These are phyloP conservation scores for Neoboletus brunneissimus DNA, from an alignment of 768 basidiomycete species.

Conservation along the genomic window DNA sequence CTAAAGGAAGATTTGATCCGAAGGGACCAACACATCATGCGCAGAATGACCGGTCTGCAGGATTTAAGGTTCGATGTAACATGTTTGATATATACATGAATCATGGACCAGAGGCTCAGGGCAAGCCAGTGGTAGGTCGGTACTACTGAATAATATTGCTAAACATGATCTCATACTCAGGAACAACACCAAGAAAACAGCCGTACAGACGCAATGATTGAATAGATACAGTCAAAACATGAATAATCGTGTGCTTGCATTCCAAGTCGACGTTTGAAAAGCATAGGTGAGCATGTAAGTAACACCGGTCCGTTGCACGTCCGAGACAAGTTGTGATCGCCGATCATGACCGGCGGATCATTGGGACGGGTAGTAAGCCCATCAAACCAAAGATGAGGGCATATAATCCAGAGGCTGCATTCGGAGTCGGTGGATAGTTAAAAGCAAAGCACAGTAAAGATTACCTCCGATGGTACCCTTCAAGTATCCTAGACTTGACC, in stretches of 20 bases:
- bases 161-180: neutral
- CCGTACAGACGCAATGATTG: conserved; percentile 5
- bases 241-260: conserved; percentile 8
- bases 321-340: conserved; percentile 32
- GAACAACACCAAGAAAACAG: conserved; percentile 7
- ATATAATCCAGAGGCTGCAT: conserved; percentile 64
- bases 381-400: conserved; percentile 70
- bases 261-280: conserved; percentile 4
- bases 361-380: conserved; percentile 67
- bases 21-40: too few relatives aligned
- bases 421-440: conserved; percentile 1
- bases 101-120: neutral
- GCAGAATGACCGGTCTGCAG: too few relatives aligned
- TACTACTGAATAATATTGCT: neutral
- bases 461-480: conserved; percentile 62
- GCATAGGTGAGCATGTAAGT: neutral
- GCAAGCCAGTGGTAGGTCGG: neutral
- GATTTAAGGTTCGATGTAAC: neutral
- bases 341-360: conserved; percentile 37
- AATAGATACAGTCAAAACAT: conserved; percentile 13
- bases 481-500: conserved; percentile 62
- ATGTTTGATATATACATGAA: neutral
- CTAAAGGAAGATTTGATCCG: neutral
- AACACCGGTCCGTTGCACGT: neutral
- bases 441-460: conserved; percentile 1